Conservation (phyloP, 306 rosid species). For the Geum urbanum region DNA sequence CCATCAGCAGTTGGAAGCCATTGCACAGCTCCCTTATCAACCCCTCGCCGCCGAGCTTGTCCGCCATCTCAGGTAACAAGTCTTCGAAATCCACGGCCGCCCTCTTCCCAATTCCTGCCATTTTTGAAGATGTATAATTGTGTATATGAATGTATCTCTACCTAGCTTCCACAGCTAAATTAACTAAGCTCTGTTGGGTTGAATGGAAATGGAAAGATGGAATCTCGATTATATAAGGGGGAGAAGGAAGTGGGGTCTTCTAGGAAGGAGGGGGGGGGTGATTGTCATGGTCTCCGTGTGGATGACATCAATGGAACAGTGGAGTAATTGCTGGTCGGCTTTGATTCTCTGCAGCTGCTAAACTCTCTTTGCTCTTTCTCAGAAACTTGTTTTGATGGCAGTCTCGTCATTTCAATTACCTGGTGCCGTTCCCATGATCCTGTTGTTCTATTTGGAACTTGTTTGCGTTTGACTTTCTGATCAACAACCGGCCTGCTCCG, state of each 20-base stretch:
- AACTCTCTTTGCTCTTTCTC: slow-evolving; percentile 33
- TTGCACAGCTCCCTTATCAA: slow-evolving; percentile 76
- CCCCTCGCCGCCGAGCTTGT: slow-evolving; percentile 78
- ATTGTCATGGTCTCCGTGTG: slow-evolving; percentile 10
- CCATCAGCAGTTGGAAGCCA: slow-evolving; percentile 76
- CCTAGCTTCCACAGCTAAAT: too few relatives aligned
- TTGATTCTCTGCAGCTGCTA: slow-evolving; percentile 40
- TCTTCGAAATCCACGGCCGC: slow-evolving; percentile 46
- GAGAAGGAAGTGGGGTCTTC: slow-evolving; percentile 23
- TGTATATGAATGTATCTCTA: too few relatives aligned
- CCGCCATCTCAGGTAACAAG: slow-evolving; percentile 72
- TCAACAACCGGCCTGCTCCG: not conserved
- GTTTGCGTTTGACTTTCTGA: slow-evolving; percentile 1
- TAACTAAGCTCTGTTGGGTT: not conserved
- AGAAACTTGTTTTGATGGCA: slow-evolving; percentile 27
- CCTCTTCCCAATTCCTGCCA: slow-evolving; percentile 42
- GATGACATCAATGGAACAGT: slow-evolving; percentile 57
- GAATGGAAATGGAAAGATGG: not conserved
- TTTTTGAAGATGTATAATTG: not conserved
- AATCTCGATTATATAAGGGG: not conserved
- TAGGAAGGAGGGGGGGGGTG: slow-evolving; percentile 39
- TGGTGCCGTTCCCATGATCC: not conserved
- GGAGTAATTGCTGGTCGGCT: slow-evolving; percentile 42
- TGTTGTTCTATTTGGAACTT: not conserved
- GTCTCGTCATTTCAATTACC: not conserved